A percentile compares a stretch with the other conserved stretches of the same genome.
Conservation (phyloP, 2,329 filamentous ascomycete species). For the Pseudopyrenochaeta lycopersici region DNA sequence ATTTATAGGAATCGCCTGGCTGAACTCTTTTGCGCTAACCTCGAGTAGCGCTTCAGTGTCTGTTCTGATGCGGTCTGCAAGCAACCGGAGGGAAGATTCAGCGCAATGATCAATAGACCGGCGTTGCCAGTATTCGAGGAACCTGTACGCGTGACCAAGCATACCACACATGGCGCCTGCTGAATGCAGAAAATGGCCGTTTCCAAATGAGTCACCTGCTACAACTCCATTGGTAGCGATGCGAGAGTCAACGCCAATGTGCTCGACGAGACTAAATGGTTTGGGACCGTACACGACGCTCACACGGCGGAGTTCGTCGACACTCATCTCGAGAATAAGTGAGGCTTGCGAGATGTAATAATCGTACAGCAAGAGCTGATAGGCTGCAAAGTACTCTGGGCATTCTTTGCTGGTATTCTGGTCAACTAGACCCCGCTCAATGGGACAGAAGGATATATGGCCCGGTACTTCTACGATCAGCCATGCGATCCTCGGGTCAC, state of each 20-base stretch:
- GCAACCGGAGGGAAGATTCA: constrained; percentile 15
- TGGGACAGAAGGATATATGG: too few species aligned
- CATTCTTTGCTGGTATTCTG: constrained; percentile 14
- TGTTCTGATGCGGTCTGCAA: constrained; percentile 23
- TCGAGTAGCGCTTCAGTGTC: constrained; percentile 22
- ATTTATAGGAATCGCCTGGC: constrained; percentile 24
- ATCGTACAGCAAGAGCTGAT: constrained; percentile 25
- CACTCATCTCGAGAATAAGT: constrained; percentile 18
- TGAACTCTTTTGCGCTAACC: constrained; percentile 29
- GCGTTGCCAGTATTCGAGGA: constrained; percentile 23
- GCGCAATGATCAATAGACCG: constrained; percentile 14
- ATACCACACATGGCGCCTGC: constrained; percentile 28
- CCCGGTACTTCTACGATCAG: too few species aligned
- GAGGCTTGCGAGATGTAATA: constrained; percentile 26
- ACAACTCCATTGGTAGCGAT: constrained; percentile 23
- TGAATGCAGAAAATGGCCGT: constrained; percentile 23
- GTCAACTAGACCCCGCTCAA: not conserved
- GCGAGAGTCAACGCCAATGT: constrained; percentile 17
- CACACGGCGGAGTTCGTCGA: constrained; percentile 21
- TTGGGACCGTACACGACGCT: constrained; percentile 24
- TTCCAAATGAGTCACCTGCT: constrained; percentile 25
- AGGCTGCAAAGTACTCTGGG: constrained; percentile 21
- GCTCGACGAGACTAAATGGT: constrained; percentile 25
- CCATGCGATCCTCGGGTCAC: too few species aligned
- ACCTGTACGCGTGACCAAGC: constrained; percentile 24